Evolutionary conservation across 2,329 filamentous ascomycete species (phyloP).

Genomic region (Pseudogymnoascus destructans): DNA sequence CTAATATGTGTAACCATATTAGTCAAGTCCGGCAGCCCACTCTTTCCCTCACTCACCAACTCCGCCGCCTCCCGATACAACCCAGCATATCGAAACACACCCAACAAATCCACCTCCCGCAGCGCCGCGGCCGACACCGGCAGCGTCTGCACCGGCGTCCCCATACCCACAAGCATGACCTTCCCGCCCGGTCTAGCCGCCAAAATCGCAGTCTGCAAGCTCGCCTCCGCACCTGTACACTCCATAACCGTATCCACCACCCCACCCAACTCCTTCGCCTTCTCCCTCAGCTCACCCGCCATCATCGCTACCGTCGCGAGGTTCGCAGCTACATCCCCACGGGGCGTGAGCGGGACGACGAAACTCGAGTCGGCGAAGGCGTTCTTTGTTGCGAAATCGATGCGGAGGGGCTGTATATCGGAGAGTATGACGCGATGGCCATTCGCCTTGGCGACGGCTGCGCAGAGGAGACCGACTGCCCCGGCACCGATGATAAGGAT

Average conservation of each 20-base stretch:
- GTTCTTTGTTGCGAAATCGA: conserved; percentile 66
- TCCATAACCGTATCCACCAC: conserved; percentile 73
- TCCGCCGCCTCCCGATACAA: conserved; percentile 60
- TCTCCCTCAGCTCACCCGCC: background rate
- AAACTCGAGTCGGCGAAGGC: conserved; percentile 56
- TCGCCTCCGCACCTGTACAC: conserved; percentile 64
- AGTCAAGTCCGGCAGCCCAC: background rate
- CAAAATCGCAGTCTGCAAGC: conserved; percentile 63
- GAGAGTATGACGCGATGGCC: conserved; percentile 72
- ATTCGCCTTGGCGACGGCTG: conserved; percentile 69
- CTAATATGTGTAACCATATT: background rate
- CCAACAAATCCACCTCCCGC: conserved; percentile 78
- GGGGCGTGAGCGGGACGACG: conserved; percentile 45
- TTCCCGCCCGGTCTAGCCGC: conserved; percentile 57
- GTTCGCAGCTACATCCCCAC: conserved; percentile 61
- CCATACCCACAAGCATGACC: conserved; percentile 89
- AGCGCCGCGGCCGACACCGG: conserved; percentile 82
- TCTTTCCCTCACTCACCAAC: conserved; percentile 46
- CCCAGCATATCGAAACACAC: conserved; percentile 77
- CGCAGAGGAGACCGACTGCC: conserved; percentile 77
- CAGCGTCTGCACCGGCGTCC: conserved; percentile 73
- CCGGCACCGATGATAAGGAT: conserved; percentile 80
- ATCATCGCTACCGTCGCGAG: conserved; percentile 44
- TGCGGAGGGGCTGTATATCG: conserved; percentile 68
- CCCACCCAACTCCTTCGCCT: conserved; percentile 37